Evolutionary conservation across 2,329 filamentous ascomycete species (phyloP).

Genomic region (Trichothecium sympodiale): DNA sequence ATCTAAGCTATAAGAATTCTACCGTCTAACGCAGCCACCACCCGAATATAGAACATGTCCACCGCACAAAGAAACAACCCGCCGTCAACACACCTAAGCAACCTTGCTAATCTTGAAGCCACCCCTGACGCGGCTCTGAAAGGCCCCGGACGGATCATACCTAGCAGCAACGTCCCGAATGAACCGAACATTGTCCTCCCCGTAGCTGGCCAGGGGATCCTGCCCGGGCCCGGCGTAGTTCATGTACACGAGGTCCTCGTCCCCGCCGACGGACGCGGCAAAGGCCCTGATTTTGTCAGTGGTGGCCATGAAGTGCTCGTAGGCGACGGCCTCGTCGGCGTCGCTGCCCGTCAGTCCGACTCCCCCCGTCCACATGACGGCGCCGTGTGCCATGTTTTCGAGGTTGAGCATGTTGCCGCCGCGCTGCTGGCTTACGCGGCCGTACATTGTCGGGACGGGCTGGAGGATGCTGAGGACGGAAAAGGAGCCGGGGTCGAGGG

Average conservation of each 20-base stretch:
- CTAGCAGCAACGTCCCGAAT: constrained; percentile 14
- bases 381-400: constrained; percentile 5
- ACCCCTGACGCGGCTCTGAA: constrained; percentile 15
- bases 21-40: too few species aligned
- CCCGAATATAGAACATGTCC: too few species aligned
- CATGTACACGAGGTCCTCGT: constrained; percentile 31
- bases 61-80: too few species aligned
- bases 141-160: constrained; percentile 20
- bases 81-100: too few species aligned
- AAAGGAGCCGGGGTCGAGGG: not conserved
- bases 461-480: constrained; percentile 6
- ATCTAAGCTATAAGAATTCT: too few species aligned
- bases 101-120: constrained; percentile 22
- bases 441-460: constrained; percentile 6
- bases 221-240: constrained; percentile 29
- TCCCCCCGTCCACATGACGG: constrained; percentile 3
- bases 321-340: not conserved
- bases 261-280: constrained; percentile 3
- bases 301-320: not conserved
- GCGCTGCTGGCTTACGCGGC: constrained; percentile 4
- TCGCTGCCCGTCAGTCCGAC: not conserved
- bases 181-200: constrained; percentile 18
- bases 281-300: constrained; percentile 4
- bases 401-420: constrained; percentile 7
- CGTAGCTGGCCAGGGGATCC: constrained; percentile 23